Percentiles rank a stretch among this genome's conserved stretches.
Conservation (phyloP, 1,139 yeast species). For the Hyphopichia buzzinii region DNA sequence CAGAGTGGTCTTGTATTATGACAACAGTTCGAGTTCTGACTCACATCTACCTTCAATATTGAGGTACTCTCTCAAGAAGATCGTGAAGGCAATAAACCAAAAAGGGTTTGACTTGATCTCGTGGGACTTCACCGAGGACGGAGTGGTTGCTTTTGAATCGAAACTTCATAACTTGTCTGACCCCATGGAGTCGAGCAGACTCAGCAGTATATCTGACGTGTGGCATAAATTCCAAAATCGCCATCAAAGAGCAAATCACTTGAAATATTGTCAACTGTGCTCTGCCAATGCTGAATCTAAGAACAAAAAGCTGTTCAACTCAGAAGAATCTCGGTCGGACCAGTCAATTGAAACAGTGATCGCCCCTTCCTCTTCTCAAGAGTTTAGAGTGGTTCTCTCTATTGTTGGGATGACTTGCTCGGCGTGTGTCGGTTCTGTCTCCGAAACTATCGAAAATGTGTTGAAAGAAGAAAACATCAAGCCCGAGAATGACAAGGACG, state of each 20-base stretch:
- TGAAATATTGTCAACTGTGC: conserved; percentile 34
- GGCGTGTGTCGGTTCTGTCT: conserved; percentile 51
- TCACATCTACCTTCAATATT: conserved; percentile 6
- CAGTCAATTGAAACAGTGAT: conserved; percentile 27
- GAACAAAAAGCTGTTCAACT: conserved; percentile 8
- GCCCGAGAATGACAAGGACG: conserved; percentile 14
- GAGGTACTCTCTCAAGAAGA: conserved; percentile 18
- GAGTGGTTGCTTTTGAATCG: conserved; percentile 12
- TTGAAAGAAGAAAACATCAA: conserved; percentile 15
- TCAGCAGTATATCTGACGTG: conserved; percentile 13
- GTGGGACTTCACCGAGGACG: conserved; percentile 30
- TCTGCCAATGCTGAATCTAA: conserved; percentile 8
- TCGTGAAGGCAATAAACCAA: conserved; percentile 20
- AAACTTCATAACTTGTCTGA: conserved; percentile 4
- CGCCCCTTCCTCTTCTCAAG: conserved; percentile 23
- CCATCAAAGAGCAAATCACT: conserved; percentile 18
- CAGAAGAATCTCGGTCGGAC: conserved; percentile 3
- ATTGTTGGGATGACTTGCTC: conserved; percentile 70
- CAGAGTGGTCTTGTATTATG: conserved; percentile 21
- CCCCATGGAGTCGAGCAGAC: conserved; percentile 12
- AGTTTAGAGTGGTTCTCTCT: conserved; percentile 50
- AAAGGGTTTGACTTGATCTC: conserved; percentile 33
- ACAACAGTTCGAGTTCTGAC: conserved; percentile 1
- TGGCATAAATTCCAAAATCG: conserved; percentile 12
- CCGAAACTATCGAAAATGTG: conserved; percentile 37